phyloP scores from a whole-genome alignment of 148 eudicot species.

The Fagopyrum esculentum region DNA sequence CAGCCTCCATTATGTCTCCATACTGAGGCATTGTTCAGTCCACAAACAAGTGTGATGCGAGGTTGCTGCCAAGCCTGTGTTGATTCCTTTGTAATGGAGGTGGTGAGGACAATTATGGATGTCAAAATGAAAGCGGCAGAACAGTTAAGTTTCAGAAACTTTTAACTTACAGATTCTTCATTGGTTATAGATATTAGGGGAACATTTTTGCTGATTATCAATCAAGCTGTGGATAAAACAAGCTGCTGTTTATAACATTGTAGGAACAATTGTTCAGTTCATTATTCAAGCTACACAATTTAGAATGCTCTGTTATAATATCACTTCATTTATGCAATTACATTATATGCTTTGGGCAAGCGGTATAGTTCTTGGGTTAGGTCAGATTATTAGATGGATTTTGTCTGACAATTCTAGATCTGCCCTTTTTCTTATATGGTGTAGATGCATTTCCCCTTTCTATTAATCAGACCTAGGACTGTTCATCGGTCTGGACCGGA shows the following conservation, averaged over 20 bases:
- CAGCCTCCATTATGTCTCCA: slow-evolving; percentile 9
- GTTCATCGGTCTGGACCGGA: too few relatives aligned
- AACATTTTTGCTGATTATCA: slow-evolving; percentile 11
- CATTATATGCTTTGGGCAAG: not conserved
- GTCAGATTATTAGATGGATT: not conserved
- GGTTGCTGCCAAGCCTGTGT: slow-evolving; percentile 48
- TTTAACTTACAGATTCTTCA: slow-evolving; percentile 8
- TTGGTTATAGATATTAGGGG: slow-evolving; percentile 7
- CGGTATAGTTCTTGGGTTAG: not conserved
- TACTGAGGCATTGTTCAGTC: not conserved
- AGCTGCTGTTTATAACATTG: not conserved
- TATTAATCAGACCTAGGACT: too few relatives aligned
- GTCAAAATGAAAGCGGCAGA: slow-evolving; percentile 18
- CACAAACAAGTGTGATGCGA: slow-evolving; percentile 20
- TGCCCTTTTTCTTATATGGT: too few relatives aligned
- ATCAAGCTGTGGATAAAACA: slow-evolving; percentile 8
- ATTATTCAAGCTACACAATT: not conserved
- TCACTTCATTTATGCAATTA: not conserved
- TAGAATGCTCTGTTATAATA: not conserved
- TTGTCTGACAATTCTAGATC: not conserved
- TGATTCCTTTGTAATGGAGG: slow-evolving; percentile 37
- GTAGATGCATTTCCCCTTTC: too few relatives aligned
- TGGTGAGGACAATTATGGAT: slow-evolving; percentile 23
- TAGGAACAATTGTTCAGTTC: not conserved
- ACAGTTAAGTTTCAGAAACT: slow-evolving; percentile 18